phyloP scores from a whole-genome alignment of 805 yeast genomes.

The Lipomyces orientalis region DNA sequence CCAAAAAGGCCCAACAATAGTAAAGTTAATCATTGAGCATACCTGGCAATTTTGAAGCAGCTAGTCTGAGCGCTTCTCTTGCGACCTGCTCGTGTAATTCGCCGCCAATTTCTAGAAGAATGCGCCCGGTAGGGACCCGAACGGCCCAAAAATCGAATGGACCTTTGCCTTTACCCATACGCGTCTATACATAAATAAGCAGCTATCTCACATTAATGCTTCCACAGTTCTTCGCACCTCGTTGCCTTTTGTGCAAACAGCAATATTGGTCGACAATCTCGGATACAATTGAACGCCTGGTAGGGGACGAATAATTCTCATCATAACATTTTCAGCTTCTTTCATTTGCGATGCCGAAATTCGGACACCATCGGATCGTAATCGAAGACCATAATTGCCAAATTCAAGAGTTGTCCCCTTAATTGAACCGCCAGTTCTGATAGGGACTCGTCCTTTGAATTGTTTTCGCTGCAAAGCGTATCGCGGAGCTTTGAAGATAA shows the following conservation, averaged over 20 bases:
- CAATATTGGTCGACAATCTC: constrained; percentile 80
- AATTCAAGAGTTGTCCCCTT: constrained; percentile 83
- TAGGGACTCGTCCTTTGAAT: constrained; percentile 92
- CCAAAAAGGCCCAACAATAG: background rate
- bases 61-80: constrained; percentile 84
- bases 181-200: constrained; percentile 53
- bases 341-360: constrained; percentile 84
- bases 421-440: constrained; percentile 90
- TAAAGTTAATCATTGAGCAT: constrained; percentile 57
- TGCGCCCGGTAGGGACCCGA: constrained; percentile 94
- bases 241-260: constrained; percentile 95
- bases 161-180: constrained; percentile 99
- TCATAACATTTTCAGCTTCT: constrained; percentile 86
- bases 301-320: constrained; percentile 80
- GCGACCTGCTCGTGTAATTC: constrained; percentile 87
- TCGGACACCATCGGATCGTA: constrained; percentile 86
- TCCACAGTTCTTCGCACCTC: constrained; percentile 50
- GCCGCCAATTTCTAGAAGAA: constrained; percentile 80
- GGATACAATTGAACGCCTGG: constrained; percentile 73
- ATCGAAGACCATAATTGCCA: constrained; percentile 85
- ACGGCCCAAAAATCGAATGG: constrained; percentile 97
- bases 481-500: constrained; percentile 1
- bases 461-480: constrained; percentile 61
- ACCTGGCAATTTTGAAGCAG: constrained; percentile 82
- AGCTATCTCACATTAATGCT: background rate